phyloP scores from a whole-genome alignment of 495 filamentous ascomycete species.

The Tuber melanosporum region DNA sequence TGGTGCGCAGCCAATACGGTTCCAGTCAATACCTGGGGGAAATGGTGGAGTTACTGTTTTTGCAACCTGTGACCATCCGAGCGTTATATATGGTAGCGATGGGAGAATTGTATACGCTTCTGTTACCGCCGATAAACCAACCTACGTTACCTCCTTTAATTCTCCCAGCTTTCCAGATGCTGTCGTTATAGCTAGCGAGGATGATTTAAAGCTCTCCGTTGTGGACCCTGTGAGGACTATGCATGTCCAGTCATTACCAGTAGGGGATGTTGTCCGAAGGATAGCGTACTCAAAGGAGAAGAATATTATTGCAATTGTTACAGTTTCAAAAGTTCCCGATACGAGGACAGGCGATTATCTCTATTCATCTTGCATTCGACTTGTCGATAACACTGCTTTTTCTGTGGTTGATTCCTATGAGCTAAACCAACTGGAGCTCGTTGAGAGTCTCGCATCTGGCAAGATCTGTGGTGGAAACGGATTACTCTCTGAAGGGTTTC shows the following conservation, averaged over 20 bases:
- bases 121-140: conserved; percentile 83
- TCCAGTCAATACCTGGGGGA: conserved; percentile 65
- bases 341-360: conserved; percentile 49
- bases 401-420: conserved; percentile 50
- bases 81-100: conserved; percentile 82
- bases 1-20: conserved; percentile 73
- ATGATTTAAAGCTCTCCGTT: conserved; percentile 69
- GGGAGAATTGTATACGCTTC: conserved; percentile 87
- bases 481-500: conserved; percentile 65
- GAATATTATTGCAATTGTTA: conserved; percentile 79
- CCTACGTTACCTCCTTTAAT: conserved; percentile 74
- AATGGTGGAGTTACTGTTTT: conserved; percentile 70
- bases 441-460: conserved; percentile 77
- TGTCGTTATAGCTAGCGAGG: conserved; percentile 70
- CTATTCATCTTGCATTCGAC: conserved; percentile 33
- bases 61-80: conserved; percentile 87
- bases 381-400: conserved; percentile 57
- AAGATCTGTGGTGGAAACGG: conserved; percentile 61
- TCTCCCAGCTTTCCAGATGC: conserved; percentile 70
- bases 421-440: conserved; percentile 61
- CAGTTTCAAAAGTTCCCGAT: conserved; percentile 59
- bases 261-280: conserved; percentile 76
- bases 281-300: conserved; percentile 77
- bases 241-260: conserved; percentile 69
- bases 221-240: conserved; percentile 82